phyloP scores from a whole-genome alignment of 2,329 filamentous ascomycete species.

The Pseudonectria buxi region DNA sequence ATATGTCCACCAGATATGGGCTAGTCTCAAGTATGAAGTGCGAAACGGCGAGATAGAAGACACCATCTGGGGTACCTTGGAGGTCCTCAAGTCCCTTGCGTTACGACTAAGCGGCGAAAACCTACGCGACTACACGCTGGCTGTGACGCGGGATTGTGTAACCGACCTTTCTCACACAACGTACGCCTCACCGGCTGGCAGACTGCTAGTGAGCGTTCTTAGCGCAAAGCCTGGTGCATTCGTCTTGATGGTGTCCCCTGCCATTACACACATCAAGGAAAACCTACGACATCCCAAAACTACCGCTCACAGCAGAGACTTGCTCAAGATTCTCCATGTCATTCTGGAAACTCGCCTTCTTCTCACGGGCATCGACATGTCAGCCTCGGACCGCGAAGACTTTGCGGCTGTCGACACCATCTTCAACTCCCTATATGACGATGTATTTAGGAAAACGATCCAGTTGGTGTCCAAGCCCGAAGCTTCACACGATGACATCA shows the following conservation, averaged over 20 bases:
- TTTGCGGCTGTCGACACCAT: conserved; percentile 30
- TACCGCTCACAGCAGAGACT: conserved; percentile 42
- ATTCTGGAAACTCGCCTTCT: conserved; percentile 41
- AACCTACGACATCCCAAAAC: conserved; percentile 46
- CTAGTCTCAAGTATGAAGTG: conserved; percentile 56
- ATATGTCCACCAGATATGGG: conserved; percentile 46
- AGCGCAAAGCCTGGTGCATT: conserved; percentile 44
- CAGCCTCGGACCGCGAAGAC: conserved; percentile 29
- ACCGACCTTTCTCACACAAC: conserved; percentile 47
- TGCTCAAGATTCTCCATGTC: conserved; percentile 45
- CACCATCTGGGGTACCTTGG: conserved; percentile 48
- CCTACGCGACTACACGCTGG: conserved; percentile 39
- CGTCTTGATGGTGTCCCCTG: conserved; percentile 38
- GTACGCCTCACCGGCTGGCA: conserved; percentile 46
- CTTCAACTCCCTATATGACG: conserved; percentile 37
- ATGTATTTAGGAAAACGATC: conserved; percentile 36
- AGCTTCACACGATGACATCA: conserved; percentile 31
- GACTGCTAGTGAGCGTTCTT: conserved; percentile 44
- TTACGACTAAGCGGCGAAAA: conserved; percentile 37
- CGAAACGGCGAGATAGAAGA: conserved; percentile 55
- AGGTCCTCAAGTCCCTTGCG: conserved; percentile 45
- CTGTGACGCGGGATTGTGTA: conserved; percentile 46
- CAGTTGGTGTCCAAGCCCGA: conserved; percentile 20
- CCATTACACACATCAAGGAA: conserved; percentile 42
- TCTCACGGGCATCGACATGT: conserved; percentile 28